Evolutionary conservation across 2,329 filamentous ascomycete species (phyloP).

Genomic region (Fusarium oligoseptatum): DNA sequence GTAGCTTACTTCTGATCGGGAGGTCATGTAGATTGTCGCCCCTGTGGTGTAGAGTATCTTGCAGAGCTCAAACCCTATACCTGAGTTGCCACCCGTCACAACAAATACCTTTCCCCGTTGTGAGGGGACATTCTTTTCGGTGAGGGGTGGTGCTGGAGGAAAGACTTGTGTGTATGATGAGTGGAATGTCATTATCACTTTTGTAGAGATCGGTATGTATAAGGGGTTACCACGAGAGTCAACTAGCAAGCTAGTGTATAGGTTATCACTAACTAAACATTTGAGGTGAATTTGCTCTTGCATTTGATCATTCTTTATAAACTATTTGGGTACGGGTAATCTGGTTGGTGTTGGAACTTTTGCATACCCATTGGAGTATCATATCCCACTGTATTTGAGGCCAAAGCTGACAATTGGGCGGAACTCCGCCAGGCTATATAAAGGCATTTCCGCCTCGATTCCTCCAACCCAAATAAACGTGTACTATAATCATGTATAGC

Average conservation of each 20-base stretch:
- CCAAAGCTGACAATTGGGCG: background rate
- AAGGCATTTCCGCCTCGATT: background rate
- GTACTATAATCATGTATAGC: background rate
- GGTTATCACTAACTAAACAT: background rate
- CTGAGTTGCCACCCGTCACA: slow-evolving; percentile 59
- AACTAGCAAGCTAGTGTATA: background rate
- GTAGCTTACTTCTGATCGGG: slow-evolving; percentile 50
- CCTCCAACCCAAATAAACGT: background rate
- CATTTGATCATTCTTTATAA: too few species aligned
- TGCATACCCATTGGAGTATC: too few species aligned
- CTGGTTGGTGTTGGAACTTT: too few species aligned
- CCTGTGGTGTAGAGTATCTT: slow-evolving; percentile 66
- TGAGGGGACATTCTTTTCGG: slow-evolving; percentile 42
- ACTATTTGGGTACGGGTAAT: too few species aligned
- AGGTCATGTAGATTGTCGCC: slow-evolving; percentile 67
- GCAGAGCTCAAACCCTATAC: slow-evolving; percentile 64
- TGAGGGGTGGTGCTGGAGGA: slow-evolving; percentile 40
- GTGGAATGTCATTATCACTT: slow-evolving; percentile 16
- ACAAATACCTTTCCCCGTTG: slow-evolving; percentile 56
- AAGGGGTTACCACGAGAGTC: background rate
- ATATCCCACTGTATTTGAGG: background rate
- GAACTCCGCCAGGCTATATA: slow-evolving; percentile 20
- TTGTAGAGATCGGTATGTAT: background rate
- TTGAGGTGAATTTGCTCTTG: too few species aligned
- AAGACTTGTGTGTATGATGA: slow-evolving; percentile 28